Evolutionary conservation across 2,329 filamentous ascomycete genomes (phyloP).

Genomic region (Exutisphaerella laricina): DNA sequence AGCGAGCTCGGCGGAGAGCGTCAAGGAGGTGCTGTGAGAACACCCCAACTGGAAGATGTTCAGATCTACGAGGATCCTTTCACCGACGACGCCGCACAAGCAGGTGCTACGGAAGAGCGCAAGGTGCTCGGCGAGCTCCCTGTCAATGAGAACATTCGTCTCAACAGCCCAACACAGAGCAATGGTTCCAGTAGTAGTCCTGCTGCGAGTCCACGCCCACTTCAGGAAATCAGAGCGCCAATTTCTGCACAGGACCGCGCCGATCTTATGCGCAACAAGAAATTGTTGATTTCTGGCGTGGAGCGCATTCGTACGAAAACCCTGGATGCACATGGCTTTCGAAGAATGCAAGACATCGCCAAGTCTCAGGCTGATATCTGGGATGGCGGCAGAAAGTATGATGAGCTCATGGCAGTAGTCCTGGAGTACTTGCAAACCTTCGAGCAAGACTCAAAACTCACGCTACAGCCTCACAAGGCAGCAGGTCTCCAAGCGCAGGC

Average conservation of each 20-base stretch:
- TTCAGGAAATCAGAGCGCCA: constrained; percentile 17
- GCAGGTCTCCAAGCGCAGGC: constrained; percentile 64
- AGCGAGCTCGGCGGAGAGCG: constrained; percentile 4
- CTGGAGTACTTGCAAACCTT: constrained; percentile 63
- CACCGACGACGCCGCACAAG: constrained; percentile 34
- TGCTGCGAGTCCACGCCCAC: constrained; percentile 25
- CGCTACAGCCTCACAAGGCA: constrained; percentile 36
- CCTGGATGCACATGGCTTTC: constrained; percentile 76
- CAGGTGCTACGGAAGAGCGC: constrained; percentile 27
- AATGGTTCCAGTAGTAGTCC: constrained; percentile 27
- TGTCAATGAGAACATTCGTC: constrained; percentile 42
- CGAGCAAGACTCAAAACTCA: constrained; percentile 39
- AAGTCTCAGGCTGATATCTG: constrained; percentile 59
- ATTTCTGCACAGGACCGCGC: constrained; percentile 34
- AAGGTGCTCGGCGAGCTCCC: constrained; percentile 48
- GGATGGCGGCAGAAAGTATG: constrained; percentile 63
- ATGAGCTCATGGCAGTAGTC: constrained; percentile 60
- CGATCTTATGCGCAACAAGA: constrained; percentile 43
- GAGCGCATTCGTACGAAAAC: constrained; percentile 63
- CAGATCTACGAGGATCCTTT: constrained; percentile 52
- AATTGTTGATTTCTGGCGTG: constrained; percentile 68
- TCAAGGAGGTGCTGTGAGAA: constrained; percentile 25
- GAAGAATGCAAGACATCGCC: constrained; percentile 68
- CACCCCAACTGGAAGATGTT: constrained; percentile 37
- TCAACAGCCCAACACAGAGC: constrained; percentile 28